phyloP scores from a whole-genome alignment of 441 rosid genomes.

The Gossypium aridum region DNA sequence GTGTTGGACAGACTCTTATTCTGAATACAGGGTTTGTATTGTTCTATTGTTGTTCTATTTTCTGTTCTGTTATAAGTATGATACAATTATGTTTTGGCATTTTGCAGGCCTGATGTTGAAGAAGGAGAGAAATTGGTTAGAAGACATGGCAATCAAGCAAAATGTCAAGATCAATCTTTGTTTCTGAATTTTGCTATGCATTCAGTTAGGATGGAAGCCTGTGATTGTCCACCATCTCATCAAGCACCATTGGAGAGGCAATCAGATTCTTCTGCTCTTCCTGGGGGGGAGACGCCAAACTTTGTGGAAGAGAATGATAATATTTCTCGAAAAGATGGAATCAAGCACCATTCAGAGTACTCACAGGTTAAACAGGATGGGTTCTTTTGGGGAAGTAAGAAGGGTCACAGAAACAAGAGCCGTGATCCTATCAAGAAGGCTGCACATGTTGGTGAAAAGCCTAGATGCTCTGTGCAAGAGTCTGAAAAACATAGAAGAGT shows the following conservation, averaged over 20 bases:
- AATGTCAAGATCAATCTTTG: constrained; percentile 76
- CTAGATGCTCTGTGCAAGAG: constrained; percentile 64
- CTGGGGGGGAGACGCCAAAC: constrained; percentile 37
- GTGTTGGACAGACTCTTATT: constrained; percentile 91
- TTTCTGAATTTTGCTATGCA: constrained; percentile 97
- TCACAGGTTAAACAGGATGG: constrained; percentile 50
- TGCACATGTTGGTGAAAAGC: constrained; percentile 72
- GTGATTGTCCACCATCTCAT: constrained; percentile 91
- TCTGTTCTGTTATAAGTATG: neutral
- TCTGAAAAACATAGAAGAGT: constrained; percentile 73
- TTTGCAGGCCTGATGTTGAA: constrained; percentile 78
- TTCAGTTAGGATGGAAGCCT: constrained; percentile 95
- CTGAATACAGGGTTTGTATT: constrained; percentile 70
- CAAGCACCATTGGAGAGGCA: constrained; percentile 37
- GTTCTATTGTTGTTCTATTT: constrained; percentile 1
- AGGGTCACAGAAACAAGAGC: constrained; percentile 45
- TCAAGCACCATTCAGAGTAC: constrained; percentile 32
- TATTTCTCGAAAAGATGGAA: constrained; percentile 34
- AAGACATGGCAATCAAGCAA: constrained; percentile 68
- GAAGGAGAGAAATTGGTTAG: constrained; percentile 86
- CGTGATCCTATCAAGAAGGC: constrained; percentile 46
- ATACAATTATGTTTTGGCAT: constrained; percentile 6
- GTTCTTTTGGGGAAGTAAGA: constrained; percentile 50
- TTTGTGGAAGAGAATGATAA: constrained; percentile 38
- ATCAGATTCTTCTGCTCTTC: constrained; percentile 55